Base-by-base conservation (phyloP, 2,329 filamentous ascomycete genomes). In the Fonsecaea nubica region DNA sequence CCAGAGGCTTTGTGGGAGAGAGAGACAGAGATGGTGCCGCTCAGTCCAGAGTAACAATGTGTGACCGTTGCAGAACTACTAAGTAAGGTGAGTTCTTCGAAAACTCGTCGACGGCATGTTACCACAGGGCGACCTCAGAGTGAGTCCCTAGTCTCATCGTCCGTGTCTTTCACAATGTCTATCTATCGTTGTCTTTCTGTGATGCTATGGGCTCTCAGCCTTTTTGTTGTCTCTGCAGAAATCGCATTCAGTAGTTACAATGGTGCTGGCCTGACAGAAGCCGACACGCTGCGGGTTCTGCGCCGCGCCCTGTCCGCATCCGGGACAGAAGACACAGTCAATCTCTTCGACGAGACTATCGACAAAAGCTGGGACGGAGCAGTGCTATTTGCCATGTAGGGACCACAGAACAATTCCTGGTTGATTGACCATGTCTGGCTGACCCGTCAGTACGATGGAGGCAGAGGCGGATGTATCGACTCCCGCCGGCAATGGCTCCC, bases 331-430 rank as follows among this genome's bases (percentile, higher is more conserved):
- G 45, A 50, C 4, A 50, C 45, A 13, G 21, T 25, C 7, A 25
- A 12, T 13, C 45, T 50, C 12, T 50, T 50, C 45, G 45, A 50
- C 18, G 45, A 50, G 45, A 55, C 52, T 7, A 25, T 55, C 52
- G 52, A 33, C 6, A 55, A 33, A n/a, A 35, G 30, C 12, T 55
- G 30, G 30, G 52, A 55, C 10, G 33, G 18, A n/a, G 33, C 52
- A n/a, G 9, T 35, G 30, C 30, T 55, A 35, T 33, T 55, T 36
- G 13, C 52, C 33, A 33, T 55, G 52, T 55, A 55, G 7, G 52
- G 33, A 33, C n/a, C 33, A 33, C 6, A 12, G n/a, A 25, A 4
- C 1, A 9, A n/a, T 55, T 36, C 9, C 13, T 30, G 35, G 5
- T 33, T 30, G 52, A n/a, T 13, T 55, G 33, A 33, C 21, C 10